Base-by-base conservation (phyloP, 805 yeast genomes). In the Metschnikowia peoriensis region DNA sequence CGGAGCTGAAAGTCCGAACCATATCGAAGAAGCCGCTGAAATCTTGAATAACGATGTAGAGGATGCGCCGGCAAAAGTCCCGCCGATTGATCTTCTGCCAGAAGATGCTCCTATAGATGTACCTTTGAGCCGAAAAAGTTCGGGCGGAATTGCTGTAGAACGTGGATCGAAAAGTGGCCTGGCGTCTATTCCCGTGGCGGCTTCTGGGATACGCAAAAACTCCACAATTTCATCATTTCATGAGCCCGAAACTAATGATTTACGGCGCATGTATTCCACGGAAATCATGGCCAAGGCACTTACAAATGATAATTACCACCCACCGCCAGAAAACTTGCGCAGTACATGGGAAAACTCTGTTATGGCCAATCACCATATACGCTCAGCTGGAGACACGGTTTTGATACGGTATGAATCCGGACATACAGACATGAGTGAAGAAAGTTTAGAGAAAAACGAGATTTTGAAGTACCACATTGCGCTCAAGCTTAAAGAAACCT, bases 401-500 rank as follows among this genome's bases (percentile, higher is more conserved):
- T 46, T 63, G 15, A 47, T 61, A 29, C 49, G 49, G 40, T 47
- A 56, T 49, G 56, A 56, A 43, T 49, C 44, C n/a, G 58, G 47
- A 3, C 50, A 46, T 1, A 17, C 29, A 3, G 60, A 49, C 35
- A 14, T 34, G 39, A 32, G 38, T 17, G 7, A 34, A 27, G 52
- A 52, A 5, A 38, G 37, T 22, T 38, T 46, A 27, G 47, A 45
- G 22, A 55, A 56, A 51, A 40, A 32, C 28, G 55, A 56, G 7
- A 53, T 59, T 34, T 46, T 71, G 12, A 59, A 61, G 38, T 56
- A 71, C 17, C 59, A 61, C 38, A 65, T 71, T 12, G 78, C 78
- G 2, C 63, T 66, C 27, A 69, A 72, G 52, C 61, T 75, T 40
- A 67, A 68, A 50, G 57, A 59, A 16, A 72, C 68, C 4, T 75